Conservation (phyloP, 495 filamentous ascomycete species). For the Tirmania nivea region DNA sequence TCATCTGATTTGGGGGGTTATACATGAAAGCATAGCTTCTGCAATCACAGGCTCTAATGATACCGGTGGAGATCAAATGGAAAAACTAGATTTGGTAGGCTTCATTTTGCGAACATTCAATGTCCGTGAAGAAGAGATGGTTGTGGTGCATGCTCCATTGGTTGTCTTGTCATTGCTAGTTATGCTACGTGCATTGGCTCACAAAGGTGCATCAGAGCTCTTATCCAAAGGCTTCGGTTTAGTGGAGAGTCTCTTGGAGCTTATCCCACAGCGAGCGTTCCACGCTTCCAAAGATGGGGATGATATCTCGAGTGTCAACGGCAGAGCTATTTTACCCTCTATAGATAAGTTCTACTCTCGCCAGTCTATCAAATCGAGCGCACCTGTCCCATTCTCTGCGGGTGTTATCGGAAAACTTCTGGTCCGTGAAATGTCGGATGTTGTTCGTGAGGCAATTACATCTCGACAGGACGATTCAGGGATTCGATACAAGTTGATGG, state of each 20-base stretch:
- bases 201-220: not conserved
- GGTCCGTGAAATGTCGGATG: not conserved
- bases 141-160: constrained; percentile 61
- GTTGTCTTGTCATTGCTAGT: constrained; percentile 41
- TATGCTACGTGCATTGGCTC: not conserved
- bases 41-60: constrained; percentile 31
- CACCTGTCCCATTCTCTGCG: not conserved
- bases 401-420: not conserved
- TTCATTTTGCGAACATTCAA: constrained; percentile 84
- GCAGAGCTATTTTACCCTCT: not conserved
- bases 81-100: constrained; percentile 46
- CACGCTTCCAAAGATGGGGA: constrained; percentile 7
- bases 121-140: constrained; percentile 88
- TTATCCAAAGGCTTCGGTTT: constrained; percentile 29
- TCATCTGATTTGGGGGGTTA: constrained; percentile 71
- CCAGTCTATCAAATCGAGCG: not conserved
- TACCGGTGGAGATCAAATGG: constrained; percentile 24
- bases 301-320: not conserved
- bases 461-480: constrained; percentile 6
- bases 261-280: constrained; percentile 54
- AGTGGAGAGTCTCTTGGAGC: constrained; percentile 33
- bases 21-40: constrained; percentile 35
- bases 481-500: constrained; percentile 13
- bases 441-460: not conserved
- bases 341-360: not conserved